Evolutionary conservation across 176 grass and related monocot species (phyloP).

Genomic region (Aegilops umbellulata): DNA sequence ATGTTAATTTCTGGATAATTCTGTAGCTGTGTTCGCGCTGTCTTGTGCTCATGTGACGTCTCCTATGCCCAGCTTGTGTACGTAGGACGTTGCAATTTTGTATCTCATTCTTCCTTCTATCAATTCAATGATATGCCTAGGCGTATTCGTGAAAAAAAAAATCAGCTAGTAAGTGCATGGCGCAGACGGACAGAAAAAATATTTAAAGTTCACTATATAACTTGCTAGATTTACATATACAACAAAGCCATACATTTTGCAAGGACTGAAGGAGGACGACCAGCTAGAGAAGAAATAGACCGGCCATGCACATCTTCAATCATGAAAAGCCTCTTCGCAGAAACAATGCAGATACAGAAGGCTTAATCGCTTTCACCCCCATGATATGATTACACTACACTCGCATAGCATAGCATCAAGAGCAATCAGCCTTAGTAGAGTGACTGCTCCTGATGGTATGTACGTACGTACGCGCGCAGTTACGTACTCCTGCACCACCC

Average conservation of each 20-base stretch:
- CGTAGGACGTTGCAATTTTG: too few relatives aligned
- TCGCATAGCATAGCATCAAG: constrained; percentile 79
- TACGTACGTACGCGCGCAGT: constrained; percentile 9
- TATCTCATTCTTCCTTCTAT: too few relatives aligned
- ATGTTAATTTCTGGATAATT: too few relatives aligned
- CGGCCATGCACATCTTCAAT: constrained; percentile 20
- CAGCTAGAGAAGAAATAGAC: constrained; percentile 32
- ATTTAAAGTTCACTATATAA: constrained; percentile 20
- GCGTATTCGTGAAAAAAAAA: not conserved
- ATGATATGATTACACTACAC: constrained; percentile 26
- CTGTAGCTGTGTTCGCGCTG: too few relatives aligned
- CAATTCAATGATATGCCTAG: too few relatives aligned
- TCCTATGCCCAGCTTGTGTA: too few relatives aligned
- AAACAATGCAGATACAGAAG: constrained; percentile 33
- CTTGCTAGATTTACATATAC: constrained; percentile 42
- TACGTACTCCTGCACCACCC: constrained; percentile 11
- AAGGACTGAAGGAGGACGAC: not conserved
- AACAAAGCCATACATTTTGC: constrained; percentile 41
- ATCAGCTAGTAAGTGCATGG: not conserved
- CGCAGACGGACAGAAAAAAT: not conserved
- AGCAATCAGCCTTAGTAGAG: constrained; percentile 85
- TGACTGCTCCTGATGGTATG: constrained; percentile 99
- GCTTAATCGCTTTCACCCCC: constrained; percentile 26
- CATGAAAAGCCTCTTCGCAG: constrained; percentile 34
- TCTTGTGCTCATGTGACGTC: too few relatives aligned